Base-by-base conservation (phyloP, 192 early-diverging fungal species). In the Chytriomyces sp. region DNA sequence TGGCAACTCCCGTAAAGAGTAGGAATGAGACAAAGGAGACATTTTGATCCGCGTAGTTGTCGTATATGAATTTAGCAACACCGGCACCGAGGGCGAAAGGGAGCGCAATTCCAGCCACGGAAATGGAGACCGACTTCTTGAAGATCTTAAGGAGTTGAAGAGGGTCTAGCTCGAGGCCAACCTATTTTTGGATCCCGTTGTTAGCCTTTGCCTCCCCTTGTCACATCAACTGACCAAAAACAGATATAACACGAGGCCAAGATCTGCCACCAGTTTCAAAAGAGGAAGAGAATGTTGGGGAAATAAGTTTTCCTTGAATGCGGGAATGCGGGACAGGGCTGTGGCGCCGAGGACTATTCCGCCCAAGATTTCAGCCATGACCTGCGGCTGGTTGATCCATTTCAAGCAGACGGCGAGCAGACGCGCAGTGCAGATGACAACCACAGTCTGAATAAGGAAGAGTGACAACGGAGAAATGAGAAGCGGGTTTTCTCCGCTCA, bases 121-220 rank as follows among this genome's bases (percentile, higher is more conserved):
- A n/a, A n/a, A n/a, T n/a, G n/a, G n/a, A n/a, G n/a, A n/a, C n/a
- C n/a, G n/a, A n/a, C 34, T 79, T 57, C 25, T 49, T 53, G 25
- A 78, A 33, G 12, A 34, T 54, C 31, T 52, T 62, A 22, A 78
- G 5, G 52, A 78, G 33, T 19, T 30, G 17, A 8, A 22, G 19
- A 38, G 89, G 82, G 57, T 96, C 93, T 38, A 96, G 86, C 76
- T 96, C 94, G 25, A 95, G 80, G 3, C 94, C 94, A 34, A 96
- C 40, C 71, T 73, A 17, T 4, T 31, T n/a, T 26, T 10, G 36
- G 49, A n/a, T 34, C 31, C n/a, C 52, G 55, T 54, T 32, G 36
- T n/a, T 55, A 28, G 40, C 56, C 12, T 44, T 44, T 44, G 7
- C 19, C 19, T 44, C 8, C 19, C 19, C 8, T 44, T 44, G 41